Conservation (phyloP, 768 basidiomycete genomes). For the Trametopsis cervina region DNA sequence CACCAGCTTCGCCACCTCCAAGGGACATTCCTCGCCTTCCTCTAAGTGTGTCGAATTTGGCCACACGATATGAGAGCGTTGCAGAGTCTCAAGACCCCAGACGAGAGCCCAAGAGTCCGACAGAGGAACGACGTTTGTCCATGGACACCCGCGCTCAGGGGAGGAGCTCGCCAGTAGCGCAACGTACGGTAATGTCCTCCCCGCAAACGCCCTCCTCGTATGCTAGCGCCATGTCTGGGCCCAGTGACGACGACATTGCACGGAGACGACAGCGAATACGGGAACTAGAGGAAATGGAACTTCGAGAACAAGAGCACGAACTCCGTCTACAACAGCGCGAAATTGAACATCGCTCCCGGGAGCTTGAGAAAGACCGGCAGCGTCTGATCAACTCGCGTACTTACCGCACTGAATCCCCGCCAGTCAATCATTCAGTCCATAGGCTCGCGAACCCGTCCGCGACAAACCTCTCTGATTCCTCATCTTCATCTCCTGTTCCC, state of each 20-base stretch:
- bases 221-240: not conserved
- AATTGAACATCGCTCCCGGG: conserved; percentile 43
- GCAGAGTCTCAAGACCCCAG: not conserved
- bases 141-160: not conserved
- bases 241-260: conserved; percentile 28
- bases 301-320: conserved; percentile 48
- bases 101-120: not conserved
- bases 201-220: not conserved
- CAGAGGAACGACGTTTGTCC: not conserved
- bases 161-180: conserved; percentile 3
- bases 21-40: conserved; percentile 60
- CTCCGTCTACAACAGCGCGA: conserved; percentile 49
- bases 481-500: not conserved
- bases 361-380: conserved; percentile 52
- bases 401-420: conserved; percentile 21
- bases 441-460: conserved; percentile 2
- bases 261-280: conserved; percentile 36
- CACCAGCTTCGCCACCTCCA: conserved; percentile 44
- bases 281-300: conserved; percentile 45
- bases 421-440: not conserved
- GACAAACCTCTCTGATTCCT: conserved; percentile 7
- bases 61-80: conserved; percentile 46
- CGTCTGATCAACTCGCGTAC: conserved; percentile 31
- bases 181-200: conserved; percentile 1
- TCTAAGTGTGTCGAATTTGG: conserved; percentile 55